Evolutionary conservation across 495 filamentous ascomycete genomes (phyloP).

Genomic region (Penicillium cinerascens): DNA sequence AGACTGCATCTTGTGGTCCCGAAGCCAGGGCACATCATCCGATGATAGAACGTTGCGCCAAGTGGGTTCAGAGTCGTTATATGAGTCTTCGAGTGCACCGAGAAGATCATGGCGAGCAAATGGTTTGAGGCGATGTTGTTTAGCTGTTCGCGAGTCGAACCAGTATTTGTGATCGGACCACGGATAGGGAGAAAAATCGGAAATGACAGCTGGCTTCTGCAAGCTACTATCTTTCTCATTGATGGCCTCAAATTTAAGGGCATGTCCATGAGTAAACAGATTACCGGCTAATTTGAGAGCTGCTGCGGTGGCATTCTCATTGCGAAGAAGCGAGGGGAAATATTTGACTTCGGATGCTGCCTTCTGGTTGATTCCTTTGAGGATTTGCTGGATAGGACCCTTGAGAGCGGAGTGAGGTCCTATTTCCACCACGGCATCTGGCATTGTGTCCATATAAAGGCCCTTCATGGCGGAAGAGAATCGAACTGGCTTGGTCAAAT

Average conservation of each 20-base stretch:
- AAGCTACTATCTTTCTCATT: constrained; percentile 17
- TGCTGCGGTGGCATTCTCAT: constrained; percentile 7
- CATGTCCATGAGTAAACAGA: constrained; percentile 21
- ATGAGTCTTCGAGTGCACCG: constrained; percentile 14
- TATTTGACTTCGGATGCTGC: constrained; percentile 15
- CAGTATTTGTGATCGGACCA: constrained; percentile 32
- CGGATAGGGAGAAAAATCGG: constrained; percentile 37
- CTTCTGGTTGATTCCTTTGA: background rate
- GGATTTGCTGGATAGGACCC: constrained; percentile 33
- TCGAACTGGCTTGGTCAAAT: constrained; percentile 33
- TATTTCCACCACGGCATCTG: constrained; percentile 43
- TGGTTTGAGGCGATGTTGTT: constrained; percentile 6
- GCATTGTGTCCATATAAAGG: constrained; percentile 3
- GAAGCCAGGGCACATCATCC: constrained; percentile 34
- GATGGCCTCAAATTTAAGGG: constrained; percentile 12
- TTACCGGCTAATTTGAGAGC: constrained; percentile 21
- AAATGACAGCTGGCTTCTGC: background rate
- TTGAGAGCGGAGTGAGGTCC: constrained; percentile 44
- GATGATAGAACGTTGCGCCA: constrained; percentile 31
- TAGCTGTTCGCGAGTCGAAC: constrained; percentile 1
- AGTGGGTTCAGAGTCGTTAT: constrained; percentile 10
- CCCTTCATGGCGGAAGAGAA: constrained; percentile 39
- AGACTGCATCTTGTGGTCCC: constrained; percentile 34
- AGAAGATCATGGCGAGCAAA: constrained; percentile 20
- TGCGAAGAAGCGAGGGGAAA: constrained; percentile 16